These are phyloP conservation scores for Agrocybe pediades DNA, from an alignment of 768 basidiomycete species.

Conservation along the genomic window DNA sequence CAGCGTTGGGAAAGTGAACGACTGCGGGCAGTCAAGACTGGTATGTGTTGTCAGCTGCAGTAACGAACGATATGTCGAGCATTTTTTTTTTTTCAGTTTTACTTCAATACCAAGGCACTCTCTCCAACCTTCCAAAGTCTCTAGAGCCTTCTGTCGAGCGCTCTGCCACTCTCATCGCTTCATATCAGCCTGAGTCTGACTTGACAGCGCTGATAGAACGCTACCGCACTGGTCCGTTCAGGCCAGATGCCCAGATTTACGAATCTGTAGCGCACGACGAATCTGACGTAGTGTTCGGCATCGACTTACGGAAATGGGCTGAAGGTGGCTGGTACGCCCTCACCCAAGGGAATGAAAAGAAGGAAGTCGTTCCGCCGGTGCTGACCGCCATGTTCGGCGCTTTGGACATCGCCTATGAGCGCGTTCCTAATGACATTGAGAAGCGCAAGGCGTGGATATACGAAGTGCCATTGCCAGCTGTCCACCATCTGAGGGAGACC, in stretches of 20 bases:
- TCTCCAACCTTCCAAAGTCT: slow-evolving; percentile 70
- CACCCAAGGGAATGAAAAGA: slow-evolving; percentile 57
- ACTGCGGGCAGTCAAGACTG: slow-evolving; percentile 82
- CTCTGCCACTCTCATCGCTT: slow-evolving; percentile 73
- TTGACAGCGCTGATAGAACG: slow-evolving; percentile 87
- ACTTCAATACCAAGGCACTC: slow-evolving; percentile 83
- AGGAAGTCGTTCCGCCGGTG: slow-evolving; percentile 72
- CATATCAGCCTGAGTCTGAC: slow-evolving; percentile 89
- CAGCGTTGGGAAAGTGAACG: slow-evolving; percentile 89
- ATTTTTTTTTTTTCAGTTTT: slow-evolving; percentile 49
- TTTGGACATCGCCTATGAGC: slow-evolving; percentile 63
- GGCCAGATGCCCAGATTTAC: slow-evolving; percentile 82
- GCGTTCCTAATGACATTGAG: slow-evolving; percentile 68
- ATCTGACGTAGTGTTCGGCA: slow-evolving; percentile 86
- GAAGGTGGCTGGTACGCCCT: slow-evolving; percentile 75
- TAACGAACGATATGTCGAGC: not conserved
- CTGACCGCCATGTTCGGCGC: slow-evolving; percentile 66
- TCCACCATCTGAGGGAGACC: slow-evolving; percentile 84
- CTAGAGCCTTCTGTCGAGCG: slow-evolving; percentile 67
- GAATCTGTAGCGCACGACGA: slow-evolving; percentile 84
- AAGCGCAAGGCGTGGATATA: slow-evolving; percentile 94
- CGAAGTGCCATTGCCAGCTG: slow-evolving; percentile 81
- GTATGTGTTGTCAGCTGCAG: slow-evolving; percentile 31
- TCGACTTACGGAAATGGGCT: slow-evolving; percentile 90
- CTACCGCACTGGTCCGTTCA: slow-evolving; percentile 92